phyloP scores from a whole-genome alignment of 805 yeast genomes.

The Ogataea chonburiensis region DNA sequence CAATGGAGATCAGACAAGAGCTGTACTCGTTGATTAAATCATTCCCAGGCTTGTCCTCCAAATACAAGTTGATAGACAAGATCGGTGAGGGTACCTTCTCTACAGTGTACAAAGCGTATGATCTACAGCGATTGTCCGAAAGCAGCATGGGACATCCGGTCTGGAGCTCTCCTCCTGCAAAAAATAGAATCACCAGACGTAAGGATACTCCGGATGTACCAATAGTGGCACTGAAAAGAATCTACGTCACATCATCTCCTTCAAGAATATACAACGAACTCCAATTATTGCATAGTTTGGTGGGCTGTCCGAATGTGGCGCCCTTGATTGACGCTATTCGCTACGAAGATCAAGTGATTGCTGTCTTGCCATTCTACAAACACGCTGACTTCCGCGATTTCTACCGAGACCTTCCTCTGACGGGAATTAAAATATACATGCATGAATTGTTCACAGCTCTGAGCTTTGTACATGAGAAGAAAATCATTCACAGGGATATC shows the following conservation, averaged over 20 bases:
- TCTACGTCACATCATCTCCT: conserved; percentile 94
- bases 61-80: conserved; percentile 43
- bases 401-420: conserved; percentile 73
- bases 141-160: conserved; percentile 24
- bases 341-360: conserved; percentile 87
- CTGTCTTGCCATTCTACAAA: conserved; percentile 85
- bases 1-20: conserved; percentile 36
- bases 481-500: conserved; percentile 88
- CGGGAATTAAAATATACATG: conserved; percentile 80
- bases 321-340: conserved; percentile 88
- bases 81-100: conserved; percentile 87
- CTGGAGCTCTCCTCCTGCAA: conserved; percentile 34
- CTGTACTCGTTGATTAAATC: conserved; percentile 27
- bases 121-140: conserved; percentile 29
- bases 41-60: conserved; percentile 32
- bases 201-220: conserved; percentile 28
- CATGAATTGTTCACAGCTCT: conserved; percentile 76
- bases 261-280: conserved; percentile 87
- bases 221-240: conserved; percentile 83
- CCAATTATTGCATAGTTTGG: conserved; percentile 64
- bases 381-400: conserved; percentile 90
- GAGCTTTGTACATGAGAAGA: conserved; percentile 70
- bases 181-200: conserved; percentile 8
- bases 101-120: conserved; percentile 62
- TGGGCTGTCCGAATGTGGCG: conserved; percentile 74